These are phyloP conservation scores for Rhynchosporium graminicola DNA, from an alignment of 2,329 filamentous ascomycete species.

Conservation along the genomic window DNA sequence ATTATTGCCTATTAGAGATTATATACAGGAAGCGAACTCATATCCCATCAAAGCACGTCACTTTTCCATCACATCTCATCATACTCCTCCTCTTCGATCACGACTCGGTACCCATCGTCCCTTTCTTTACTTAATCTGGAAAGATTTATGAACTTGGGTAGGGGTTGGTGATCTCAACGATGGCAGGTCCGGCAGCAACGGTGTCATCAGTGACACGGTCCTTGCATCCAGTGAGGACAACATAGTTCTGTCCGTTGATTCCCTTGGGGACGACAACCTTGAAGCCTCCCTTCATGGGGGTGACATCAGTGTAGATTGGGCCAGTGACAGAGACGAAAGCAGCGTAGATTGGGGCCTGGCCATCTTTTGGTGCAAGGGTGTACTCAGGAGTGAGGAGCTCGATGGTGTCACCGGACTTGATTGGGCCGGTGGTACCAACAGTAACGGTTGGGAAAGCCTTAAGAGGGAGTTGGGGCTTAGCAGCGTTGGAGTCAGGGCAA, in stretches of 20 bases:
- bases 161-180: slow-evolving; percentile 37
- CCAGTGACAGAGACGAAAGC: slow-evolving; percentile 46
- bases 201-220: slow-evolving; percentile 42
- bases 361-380: slow-evolving; percentile 29
- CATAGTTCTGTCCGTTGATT: slow-evolving; percentile 45
- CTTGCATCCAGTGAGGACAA: slow-evolving; percentile 43
- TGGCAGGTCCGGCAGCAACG: slow-evolving; percentile 42
- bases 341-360: slow-evolving; percentile 38
- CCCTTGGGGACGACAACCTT: slow-evolving; percentile 39
- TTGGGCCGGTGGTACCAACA: slow-evolving; percentile 30
- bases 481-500: slow-evolving; percentile 54
- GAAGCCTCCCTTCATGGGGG: slow-evolving; percentile 32
- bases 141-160: slow-evolving; percentile 19
- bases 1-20: slow-evolving; percentile 6
- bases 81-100: not conserved
- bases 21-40: slow-evolving; percentile 8
- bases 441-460: slow-evolving; percentile 57
- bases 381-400: slow-evolving; percentile 36
- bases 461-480: slow-evolving; percentile 50
- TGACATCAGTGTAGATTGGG: slow-evolving; percentile 40
- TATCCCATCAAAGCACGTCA: not conserved
- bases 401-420: slow-evolving; percentile 31
- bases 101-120: slow-evolving; percentile 23
- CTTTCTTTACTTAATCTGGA: slow-evolving; percentile 26
- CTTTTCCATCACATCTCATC: not conserved